Evolutionary conservation across 1,139 yeast species (phyloP).

Genomic region (Zhuliangozyma blackwelliae): DNA sequence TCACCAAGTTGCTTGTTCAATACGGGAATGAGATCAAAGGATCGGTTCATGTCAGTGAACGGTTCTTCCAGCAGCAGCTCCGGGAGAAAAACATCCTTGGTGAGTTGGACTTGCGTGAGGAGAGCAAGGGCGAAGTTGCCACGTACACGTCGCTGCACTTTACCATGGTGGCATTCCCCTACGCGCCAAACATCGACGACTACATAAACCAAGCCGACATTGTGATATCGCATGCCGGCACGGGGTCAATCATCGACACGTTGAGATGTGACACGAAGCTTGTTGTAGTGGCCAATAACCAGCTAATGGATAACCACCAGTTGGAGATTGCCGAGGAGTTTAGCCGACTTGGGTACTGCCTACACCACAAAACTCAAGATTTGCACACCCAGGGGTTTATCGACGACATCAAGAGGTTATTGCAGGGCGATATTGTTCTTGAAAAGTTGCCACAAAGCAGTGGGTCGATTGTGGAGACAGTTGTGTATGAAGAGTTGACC

Average conservation of each 20-base stretch:
- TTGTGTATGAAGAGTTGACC: constrained; percentile 7
- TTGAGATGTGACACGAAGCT: constrained; percentile 53
- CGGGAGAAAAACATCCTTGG: constrained; percentile 8
- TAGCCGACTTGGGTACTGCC: constrained; percentile 18
- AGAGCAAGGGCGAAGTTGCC: neutral
- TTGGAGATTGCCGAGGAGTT: constrained; percentile 67
- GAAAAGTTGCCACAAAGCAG: constrained; percentile 2
- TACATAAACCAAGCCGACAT: constrained; percentile 44
- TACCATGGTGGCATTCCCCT: constrained; percentile 43
- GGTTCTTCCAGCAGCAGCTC: constrained; percentile 17
- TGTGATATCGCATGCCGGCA: constrained; percentile 87
- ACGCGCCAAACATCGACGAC: constrained; percentile 35
- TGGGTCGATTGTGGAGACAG: constrained; percentile 6
- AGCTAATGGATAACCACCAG: constrained; percentile 85
- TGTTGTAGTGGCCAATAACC: constrained; percentile 65
- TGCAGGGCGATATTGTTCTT: constrained; percentile 3
- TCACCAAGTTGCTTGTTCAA: constrained; percentile 50
- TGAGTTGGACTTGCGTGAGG: constrained; percentile 9
- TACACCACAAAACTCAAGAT: constrained; percentile 5
- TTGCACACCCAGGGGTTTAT: neutral
- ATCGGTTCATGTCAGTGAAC: constrained; percentile 21
- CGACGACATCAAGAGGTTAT: constrained; percentile 1
- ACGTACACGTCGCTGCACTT: constrained; percentile 5
- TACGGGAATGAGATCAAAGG: constrained; percentile 55
- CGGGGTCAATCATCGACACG: constrained; percentile 86